Conservation (phyloP, 352 stramenopile species). For the Pythium aquatile region DNA sequence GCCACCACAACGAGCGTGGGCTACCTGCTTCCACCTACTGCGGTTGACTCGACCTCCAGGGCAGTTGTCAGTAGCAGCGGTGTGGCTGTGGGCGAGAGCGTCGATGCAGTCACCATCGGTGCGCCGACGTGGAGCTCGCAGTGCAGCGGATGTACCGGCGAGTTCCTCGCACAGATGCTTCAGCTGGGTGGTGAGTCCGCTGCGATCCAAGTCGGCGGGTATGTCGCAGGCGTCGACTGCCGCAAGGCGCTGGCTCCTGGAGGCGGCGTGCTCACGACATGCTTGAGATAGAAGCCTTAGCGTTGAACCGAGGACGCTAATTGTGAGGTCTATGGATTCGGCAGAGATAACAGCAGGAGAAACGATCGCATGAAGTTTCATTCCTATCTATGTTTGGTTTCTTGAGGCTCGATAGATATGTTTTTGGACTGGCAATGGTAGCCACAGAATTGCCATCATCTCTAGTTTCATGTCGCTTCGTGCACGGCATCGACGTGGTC, state of each 20-base stretch:
- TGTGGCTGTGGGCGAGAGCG: constrained; percentile 3
- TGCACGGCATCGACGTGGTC: too few relatives aligned
- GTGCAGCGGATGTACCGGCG: constrained; percentile 13
- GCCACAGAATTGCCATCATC: too few relatives aligned
- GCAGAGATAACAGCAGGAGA: too few relatives aligned
- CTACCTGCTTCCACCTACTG: not conserved
- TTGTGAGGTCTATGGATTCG: too few relatives aligned
- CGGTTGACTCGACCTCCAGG: too few relatives aligned
- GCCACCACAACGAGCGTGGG: not conserved
- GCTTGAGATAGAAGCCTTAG: not conserved
- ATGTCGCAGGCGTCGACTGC: constrained; percentile 7
- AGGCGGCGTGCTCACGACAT: constrained; percentile 4
- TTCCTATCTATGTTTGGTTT: too few relatives aligned
- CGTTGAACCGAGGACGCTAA: too few relatives aligned
- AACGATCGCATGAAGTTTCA: too few relatives aligned
- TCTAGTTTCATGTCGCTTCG: too few relatives aligned
- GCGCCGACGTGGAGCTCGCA: constrained; percentile 10
- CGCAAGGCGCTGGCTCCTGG: constrained; percentile 3
- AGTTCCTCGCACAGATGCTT: constrained; percentile 15
- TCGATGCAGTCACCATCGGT: not conserved
- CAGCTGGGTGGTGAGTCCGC: not conserved
- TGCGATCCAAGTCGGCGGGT: constrained; percentile 3
- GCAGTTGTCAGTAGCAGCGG: not conserved
- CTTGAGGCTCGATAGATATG: too few relatives aligned
- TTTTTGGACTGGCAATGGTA: too few relatives aligned